Evolutionary conservation across 2,329 filamentous ascomycete genomes (phyloP), one percentile per base, ranked within the genome.

Genomic region (Fusarium annulatum): DNA sequence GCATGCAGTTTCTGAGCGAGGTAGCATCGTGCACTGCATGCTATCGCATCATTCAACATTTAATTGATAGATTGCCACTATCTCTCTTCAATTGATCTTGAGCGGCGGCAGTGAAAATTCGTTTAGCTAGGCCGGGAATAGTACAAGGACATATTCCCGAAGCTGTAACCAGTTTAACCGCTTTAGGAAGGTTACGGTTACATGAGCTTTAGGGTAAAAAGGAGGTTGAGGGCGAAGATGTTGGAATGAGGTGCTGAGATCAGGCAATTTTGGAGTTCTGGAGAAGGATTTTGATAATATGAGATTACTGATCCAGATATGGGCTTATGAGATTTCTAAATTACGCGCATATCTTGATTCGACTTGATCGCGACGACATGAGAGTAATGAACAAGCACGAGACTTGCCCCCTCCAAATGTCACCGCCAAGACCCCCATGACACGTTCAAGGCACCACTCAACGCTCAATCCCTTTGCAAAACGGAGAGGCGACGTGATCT

Each of bases 161-260:
- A 36, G 23, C 46, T 56, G 42, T 30, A 43, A 43, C 57, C 5
- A 10, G 10, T 26, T 34, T 69, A 59, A 48, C 71, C 52, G 14
- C 3, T 61, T 63, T 73, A 67, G 72, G 72, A 75, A 74, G 68
- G 72, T 74, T 73, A 64, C 72, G 15, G 72, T 70, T 75, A 46
- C 72, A 74, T 74, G 68, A 45, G 9, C 39, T 42, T 23, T 12
- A 36, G 48, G 48, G 42, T 26, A 46, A 23, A 56, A 41, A 21
- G 7, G 38, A 14, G 33, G 28, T 48, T 18, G 23, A 46, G 28
- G 23, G 2, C 7, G 3, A 28, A 36, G 7, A 38, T 49, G 6
- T 38, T 38, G 38, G 19, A 23, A 52, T 59, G 30, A 53, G 3
- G 19, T 30, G 30, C 38, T 42, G 16, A 26, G 11, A 42, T 48